Conservation (phyloP, 1,284 basidiomycete species). For the Microbotryum intermedium region DNA sequence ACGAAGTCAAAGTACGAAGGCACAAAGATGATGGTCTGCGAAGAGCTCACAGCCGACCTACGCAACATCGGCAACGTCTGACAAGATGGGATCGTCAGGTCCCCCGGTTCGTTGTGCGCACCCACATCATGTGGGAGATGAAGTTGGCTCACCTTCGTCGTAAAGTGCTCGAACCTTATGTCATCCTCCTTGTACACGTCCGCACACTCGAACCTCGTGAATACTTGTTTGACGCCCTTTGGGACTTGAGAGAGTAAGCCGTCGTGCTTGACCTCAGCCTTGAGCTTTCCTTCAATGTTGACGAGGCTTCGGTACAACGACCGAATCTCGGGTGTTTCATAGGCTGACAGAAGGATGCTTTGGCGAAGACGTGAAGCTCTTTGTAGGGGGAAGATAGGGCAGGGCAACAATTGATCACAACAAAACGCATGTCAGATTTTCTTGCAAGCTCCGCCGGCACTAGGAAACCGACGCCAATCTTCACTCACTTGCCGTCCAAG, state of each 20-base stretch:
- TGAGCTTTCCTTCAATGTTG: conserved; percentile 77
- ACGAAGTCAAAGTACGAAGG: conserved; percentile 98
- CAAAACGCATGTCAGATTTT: background rate
- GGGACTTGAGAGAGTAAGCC: conserved; percentile 59
- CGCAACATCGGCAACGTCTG: conserved; percentile 70
- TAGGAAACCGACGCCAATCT: too few species aligned
- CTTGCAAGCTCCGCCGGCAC: background rate
- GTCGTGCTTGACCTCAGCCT: conserved; percentile 47
- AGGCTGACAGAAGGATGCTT: conserved; percentile 75
- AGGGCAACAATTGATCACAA: background rate
- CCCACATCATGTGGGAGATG: background rate
- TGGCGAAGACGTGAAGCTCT: conserved; percentile 78
- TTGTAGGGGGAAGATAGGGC: background rate
- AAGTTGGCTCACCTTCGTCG: conserved; percentile 55
- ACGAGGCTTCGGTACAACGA: conserved; percentile 59
- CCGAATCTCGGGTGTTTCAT: conserved; percentile 82
- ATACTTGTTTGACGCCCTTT: conserved; percentile 70
- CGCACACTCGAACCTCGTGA: conserved; percentile 62
- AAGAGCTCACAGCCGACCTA: conserved; percentile 83
- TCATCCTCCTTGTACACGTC: conserved; percentile 75
- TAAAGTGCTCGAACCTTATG: conserved; percentile 76
- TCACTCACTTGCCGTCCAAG: conserved; percentile 74
- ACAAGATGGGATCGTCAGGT: background rate
- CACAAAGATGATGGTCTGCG: conserved; percentile 78
- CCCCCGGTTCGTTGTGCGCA: background rate